Evolutionary conservation across 2,329 filamentous ascomycete genomes (phyloP).

Genomic region (Thelonectria blattea): DNA sequence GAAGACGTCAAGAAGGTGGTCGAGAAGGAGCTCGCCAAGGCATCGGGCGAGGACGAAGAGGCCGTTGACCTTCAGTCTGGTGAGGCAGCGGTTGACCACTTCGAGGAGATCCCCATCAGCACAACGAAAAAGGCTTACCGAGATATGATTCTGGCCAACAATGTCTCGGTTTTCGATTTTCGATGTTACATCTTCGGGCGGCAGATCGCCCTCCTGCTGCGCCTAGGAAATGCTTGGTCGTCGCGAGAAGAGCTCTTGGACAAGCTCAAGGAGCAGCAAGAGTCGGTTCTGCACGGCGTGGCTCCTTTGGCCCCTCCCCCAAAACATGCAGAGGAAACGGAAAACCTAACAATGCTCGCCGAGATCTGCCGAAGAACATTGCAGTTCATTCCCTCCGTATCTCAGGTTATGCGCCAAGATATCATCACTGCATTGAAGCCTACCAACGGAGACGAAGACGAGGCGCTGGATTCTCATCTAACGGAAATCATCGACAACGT

Average conservation of each 20-base stretch:
- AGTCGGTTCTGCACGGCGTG: conserved; percentile 62
- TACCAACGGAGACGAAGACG: conserved; percentile 46
- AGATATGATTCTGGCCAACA: conserved; percentile 89
- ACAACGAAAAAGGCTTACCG: conserved; percentile 80
- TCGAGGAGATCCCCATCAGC: conserved; percentile 66
- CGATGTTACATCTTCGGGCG: conserved; percentile 91
- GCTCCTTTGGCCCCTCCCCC: conserved; percentile 57
- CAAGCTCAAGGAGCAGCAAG: conserved; percentile 67
- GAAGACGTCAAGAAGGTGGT: conserved; percentile 72
- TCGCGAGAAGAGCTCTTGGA: conserved; percentile 66
- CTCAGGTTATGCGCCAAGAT: conserved; percentile 80
- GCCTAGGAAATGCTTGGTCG: conserved; percentile 77
- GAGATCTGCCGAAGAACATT: conserved; percentile 85
- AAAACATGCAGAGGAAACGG: conserved; percentile 64
- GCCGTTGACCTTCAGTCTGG: conserved; percentile 58
- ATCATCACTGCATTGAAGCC: conserved; percentile 66
- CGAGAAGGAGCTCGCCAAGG: conserved; percentile 55
- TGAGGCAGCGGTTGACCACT: conserved; percentile 47
- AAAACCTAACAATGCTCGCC: conserved; percentile 80
- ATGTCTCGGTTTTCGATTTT: conserved; percentile 96
- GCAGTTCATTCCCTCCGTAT: conserved; percentile 82
- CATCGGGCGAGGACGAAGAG: conserved; percentile 46
- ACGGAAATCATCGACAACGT: conserved; percentile 72
- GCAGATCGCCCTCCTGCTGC: conserved; percentile 81
- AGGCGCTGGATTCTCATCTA: conserved; percentile 44